Percentiles rank a stretch among this genome's conserved stretches.
Conservation (phyloP, 1,139 yeast genomes). For the Suhomyces panamericanus region DNA sequence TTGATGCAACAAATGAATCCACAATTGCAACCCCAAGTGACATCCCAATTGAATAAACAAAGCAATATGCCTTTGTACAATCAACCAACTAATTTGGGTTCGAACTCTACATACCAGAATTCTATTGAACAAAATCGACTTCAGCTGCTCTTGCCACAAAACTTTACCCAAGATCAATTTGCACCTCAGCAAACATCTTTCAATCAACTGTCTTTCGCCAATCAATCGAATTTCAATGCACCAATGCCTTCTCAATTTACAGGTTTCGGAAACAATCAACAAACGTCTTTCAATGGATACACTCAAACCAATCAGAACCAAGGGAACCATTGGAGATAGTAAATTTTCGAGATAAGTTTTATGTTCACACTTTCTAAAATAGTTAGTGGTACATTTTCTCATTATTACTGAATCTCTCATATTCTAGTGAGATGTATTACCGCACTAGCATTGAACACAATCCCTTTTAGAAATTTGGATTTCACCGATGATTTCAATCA, state of each 20-base stretch:
- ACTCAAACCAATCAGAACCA: constrained; percentile 12
- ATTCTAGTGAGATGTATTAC: neutral
- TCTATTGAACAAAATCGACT: constrained; percentile 22
- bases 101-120: constrained; percentile 28
- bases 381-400: too few relatives aligned
- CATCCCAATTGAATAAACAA: constrained; percentile 48
- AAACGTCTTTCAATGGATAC: constrained; percentile 4
- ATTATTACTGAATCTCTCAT: too few relatives aligned
- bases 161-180: constrained; percentile 5
- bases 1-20: constrained; percentile 47
- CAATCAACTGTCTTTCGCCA: neutral
- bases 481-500: neutral
- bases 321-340: constrained; percentile 11
- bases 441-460: neutral
- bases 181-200: neutral
- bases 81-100: constrained; percentile 33
- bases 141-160: constrained; percentile 14
- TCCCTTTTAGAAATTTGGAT: too few relatives aligned
- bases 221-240: neutral
- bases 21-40: constrained; percentile 27
- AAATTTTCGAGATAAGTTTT: too few relatives aligned
- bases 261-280: constrained; percentile 15
- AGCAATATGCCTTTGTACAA: constrained; percentile 42
- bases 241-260: constrained; percentile 17
- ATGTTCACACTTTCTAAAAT: too few relatives aligned